These are phyloP conservation scores for Fagopyrum tataricum DNA, from an alignment of 148 eudicot species.

Conservation along the genomic window DNA sequence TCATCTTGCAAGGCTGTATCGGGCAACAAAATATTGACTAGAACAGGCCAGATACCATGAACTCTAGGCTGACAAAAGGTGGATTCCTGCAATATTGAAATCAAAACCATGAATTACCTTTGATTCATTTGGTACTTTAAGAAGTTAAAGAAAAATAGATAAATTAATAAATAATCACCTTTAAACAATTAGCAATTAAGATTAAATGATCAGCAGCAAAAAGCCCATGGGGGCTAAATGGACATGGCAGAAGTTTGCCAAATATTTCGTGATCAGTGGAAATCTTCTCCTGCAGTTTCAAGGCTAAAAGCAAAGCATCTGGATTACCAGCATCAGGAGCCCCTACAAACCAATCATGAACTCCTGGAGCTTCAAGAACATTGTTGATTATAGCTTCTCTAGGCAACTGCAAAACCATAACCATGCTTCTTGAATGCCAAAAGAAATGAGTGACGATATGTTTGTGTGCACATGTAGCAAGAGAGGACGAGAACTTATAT, in stretches of 20 bases:
- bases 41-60: constrained; percentile 79
- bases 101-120: not conserved
- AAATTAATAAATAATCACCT: constrained; percentile 34
- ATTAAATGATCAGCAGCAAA: constrained; percentile 63
- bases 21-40: constrained; percentile 63
- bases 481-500: not conserved
- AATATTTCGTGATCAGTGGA: constrained; percentile 34
- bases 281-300: constrained; percentile 60
- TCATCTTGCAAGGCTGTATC: constrained; percentile 47
- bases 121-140: not conserved
- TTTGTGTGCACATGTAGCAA: not conserved
- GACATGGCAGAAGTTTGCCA: constrained; percentile 71
- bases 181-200: constrained; percentile 53
- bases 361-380: constrained; percentile 66
- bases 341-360: constrained; percentile 76
- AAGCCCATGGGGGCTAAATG: constrained; percentile 49
- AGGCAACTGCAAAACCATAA: constrained; percentile 52
- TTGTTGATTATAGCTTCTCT: constrained; percentile 50
- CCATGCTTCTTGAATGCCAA: not conserved
- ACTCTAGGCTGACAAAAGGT: constrained; percentile 92
- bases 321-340: constrained; percentile 78
- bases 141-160: not conserved
- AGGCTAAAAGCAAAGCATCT: constrained; percentile 82
- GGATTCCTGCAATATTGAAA: constrained; percentile 54
- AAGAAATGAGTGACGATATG: not conserved